Evolutionary conservation across 2,329 filamentous ascomycete genomes (phyloP), one percentile per base, ranked within the genome.

Genomic region (Cytospora chrysosperma): DNA sequence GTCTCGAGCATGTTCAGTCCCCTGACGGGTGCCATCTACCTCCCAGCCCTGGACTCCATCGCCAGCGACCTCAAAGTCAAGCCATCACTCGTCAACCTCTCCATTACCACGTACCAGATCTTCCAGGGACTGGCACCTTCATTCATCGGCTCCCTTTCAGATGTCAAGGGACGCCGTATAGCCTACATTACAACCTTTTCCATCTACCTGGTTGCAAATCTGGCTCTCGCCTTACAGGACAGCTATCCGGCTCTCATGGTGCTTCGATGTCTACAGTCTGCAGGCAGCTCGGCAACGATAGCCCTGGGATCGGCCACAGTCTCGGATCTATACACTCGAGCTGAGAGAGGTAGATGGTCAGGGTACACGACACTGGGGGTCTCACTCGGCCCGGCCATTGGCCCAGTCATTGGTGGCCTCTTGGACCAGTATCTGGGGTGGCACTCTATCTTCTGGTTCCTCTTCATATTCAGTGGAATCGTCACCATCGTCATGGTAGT

Each of bases 381-480:
- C 0, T 77, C 85, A 0, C 70, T 88, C 1, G 82, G 75, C 0
- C 79, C 79, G 5, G 75, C 79, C 0, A 59, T 83, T 3, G 81
- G 84, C 0, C 87, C 88, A 0, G 78, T 88, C 13, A 76, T 88
- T 17, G 86, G 86, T 1, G 87, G 86, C 1, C 66, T 86, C 0
- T 75, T 89, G 2, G 77, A 79, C 4, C 77, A 86, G 54, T 84
- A 80, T 56, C 74, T 86, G 0, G 84, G 84, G 0, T 89, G 86
- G 86, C 76, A 81, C 34, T 76, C 79, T 34, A 84, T 88, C 30
- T 89, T 89, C 68, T 88, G 85, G 85, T 86, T 87, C 61, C 72
- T 88, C 15, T 74, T 79, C 13, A 86, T 88, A 10, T 67, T 77
- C 0, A 68, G 72, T 0, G 73, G 72, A 0, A 75, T 78, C 0